Base-by-base conservation (phyloP, 768 basidiomycete genomes). In the Boletus bicolor region DNA sequence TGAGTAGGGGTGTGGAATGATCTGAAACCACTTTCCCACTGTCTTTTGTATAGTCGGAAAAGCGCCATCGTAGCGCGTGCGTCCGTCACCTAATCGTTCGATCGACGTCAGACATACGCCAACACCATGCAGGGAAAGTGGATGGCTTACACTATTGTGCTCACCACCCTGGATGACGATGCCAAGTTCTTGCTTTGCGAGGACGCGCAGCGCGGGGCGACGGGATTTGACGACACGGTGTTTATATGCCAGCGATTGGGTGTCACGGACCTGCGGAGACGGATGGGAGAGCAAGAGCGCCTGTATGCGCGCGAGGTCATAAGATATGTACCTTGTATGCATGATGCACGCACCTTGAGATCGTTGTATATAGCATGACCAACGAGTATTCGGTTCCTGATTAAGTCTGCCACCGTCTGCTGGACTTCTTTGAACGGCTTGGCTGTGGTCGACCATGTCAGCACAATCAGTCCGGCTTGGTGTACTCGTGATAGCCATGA, bases 31-130 rank as follows among this genome's bases (percentile, higher is more conserved):
- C 77, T 77, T 61, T 98, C 95, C 92, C 92, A 98, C 45, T 83
- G 79, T 49, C 83, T 84, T 62, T 89, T 86, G 70, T 94, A 80
- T 17, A 95, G 66, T 7, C 93, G 81, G 69, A 89, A 98, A 38
- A 98, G 76, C 0, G 93, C 95, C 93, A 99, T 97, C 0, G 94
- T 91, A 0, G 95, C 96, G 49, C 95, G 81, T 1, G 95, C 93
- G 68, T 98, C 95, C 17, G 83, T 90, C 5, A 98, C 86, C 95
- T 97, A 50, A 44, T 49, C 26, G 38, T 28, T 45, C 24, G 32
- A 17, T 26, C 42, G 14, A 50, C 26, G 42, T 47, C 24, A 58
- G 26, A 41, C 2, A 38, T 35, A 32, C 38, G 43, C 56, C 9
- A n/a, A 30, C 10, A 44, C 2, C 10, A 42, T 2, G 17, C 1